Evolutionary conservation across 768 basidiomycete genomes (phyloP).

Genomic region (Podaxis carcinomalis): DNA sequence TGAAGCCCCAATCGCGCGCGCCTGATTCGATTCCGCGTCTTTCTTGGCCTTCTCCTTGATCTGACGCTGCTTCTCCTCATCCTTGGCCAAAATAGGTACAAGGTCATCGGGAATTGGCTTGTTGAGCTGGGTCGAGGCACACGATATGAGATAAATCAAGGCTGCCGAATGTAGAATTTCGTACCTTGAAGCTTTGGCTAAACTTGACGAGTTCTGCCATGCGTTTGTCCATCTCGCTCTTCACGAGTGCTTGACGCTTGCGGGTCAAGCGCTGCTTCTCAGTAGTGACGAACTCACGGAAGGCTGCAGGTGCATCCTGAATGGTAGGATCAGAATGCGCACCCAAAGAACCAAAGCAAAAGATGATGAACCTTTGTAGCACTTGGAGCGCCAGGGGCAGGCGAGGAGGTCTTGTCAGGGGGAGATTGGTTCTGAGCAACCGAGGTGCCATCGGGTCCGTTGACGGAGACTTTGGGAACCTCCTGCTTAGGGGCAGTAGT

Average conservation of each 20-base stretch:
- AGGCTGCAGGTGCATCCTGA: constrained; percentile 57
- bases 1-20: constrained; percentile 66
- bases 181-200: constrained; percentile 90
- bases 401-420: constrained; percentile 61
- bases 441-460: constrained; percentile 69
- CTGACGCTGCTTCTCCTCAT: constrained; percentile 82
- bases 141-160: not conserved
- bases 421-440: constrained; percentile 38
- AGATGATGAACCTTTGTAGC: constrained; percentile 43
- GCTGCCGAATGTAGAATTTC: constrained; percentile 14
- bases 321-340: constrained; percentile 9
- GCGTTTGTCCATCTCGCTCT: constrained; percentile 92
- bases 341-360: not conserved
- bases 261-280: constrained; percentile 89
- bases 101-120: constrained; percentile 95
- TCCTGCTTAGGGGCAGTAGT: constrained; percentile 35
- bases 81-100: constrained; percentile 88
- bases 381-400: constrained; percentile 41
- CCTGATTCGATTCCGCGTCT: constrained; percentile 62
- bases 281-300: constrained; percentile 88
- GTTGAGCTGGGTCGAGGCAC: constrained; percentile 57
- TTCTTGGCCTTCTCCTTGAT: constrained; percentile 74
- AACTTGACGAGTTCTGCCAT: constrained; percentile 93
- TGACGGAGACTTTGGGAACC: constrained; percentile 70
- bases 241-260: constrained; percentile 85